phyloP scores from a whole-genome alignment of 2,329 filamentous ascomycete genomes.

The Diaporthe vexans region DNA sequence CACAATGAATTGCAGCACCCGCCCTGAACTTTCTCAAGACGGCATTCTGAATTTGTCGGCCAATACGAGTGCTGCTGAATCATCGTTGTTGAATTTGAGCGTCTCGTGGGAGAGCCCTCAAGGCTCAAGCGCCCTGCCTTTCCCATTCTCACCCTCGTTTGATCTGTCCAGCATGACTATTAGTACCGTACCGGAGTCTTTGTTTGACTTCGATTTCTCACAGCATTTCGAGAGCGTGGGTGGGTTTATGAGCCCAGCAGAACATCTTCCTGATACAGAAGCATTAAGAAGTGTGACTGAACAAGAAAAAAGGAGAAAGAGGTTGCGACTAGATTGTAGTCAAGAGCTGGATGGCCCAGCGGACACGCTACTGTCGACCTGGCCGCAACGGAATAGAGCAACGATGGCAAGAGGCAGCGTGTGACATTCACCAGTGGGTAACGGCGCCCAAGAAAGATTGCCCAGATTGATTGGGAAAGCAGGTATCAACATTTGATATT shows the following conservation, averaged over 20 bases:
- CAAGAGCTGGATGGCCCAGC: background rate
- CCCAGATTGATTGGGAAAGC: background rate
- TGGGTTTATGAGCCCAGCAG: slow-evolving; percentile 7
- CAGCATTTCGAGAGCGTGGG: slow-evolving; percentile 8
- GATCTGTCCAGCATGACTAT: background rate
- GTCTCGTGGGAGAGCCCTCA: background rate
- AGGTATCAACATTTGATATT: background rate
- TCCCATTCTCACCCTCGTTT: slow-evolving; percentile 10
- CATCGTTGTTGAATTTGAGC: background rate
- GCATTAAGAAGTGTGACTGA: background rate
- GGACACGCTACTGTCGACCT: background rate
- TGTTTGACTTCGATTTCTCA: slow-evolving; percentile 18
- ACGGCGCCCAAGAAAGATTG: too few relatives aligned
- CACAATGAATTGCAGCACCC: background rate
- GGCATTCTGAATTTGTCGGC: background rate
- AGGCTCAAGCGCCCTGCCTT: background rate
- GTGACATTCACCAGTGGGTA: background rate
- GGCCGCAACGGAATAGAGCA: slow-evolving; percentile 1
- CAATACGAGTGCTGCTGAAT: background rate
- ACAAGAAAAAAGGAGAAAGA: background rate
- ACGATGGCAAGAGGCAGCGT: slow-evolving; percentile 10
- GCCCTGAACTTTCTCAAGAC: background rate
- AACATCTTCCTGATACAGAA: background rate
- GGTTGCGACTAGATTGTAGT: slow-evolving; percentile 14
- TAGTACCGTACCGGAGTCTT: background rate